Conservation (phyloP, 176 grass and related monocot species). For the Bolboschoenus planiculmis region DNA sequence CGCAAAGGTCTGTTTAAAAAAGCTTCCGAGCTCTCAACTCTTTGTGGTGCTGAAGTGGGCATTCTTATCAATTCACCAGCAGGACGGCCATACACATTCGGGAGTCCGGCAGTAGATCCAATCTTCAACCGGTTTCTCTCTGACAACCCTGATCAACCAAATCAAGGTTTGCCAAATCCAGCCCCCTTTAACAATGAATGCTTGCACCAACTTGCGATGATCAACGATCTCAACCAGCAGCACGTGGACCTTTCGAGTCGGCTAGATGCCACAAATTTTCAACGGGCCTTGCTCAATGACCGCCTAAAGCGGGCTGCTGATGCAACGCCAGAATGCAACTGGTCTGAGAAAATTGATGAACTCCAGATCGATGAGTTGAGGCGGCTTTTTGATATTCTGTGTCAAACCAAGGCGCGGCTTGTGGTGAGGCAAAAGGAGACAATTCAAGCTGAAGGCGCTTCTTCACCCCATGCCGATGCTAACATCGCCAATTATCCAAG, state of each 20-base stretch:
- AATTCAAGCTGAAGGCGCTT: background rate
- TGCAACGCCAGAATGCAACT: background rate
- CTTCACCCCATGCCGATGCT: background rate
- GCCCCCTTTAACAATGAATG: background rate
- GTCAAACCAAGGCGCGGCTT: background rate
- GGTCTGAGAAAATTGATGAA: background rate
- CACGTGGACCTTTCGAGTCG: background rate
- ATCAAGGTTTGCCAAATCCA: background rate
- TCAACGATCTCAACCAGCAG: conserved; percentile 1
- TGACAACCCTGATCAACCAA: background rate
- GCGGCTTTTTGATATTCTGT: background rate
- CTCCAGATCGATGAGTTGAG: background rate
- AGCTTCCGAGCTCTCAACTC: background rate
- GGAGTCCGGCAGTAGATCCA: background rate
- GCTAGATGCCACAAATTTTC: background rate
- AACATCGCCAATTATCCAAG: background rate
- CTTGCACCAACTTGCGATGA: background rate
- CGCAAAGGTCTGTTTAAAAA: background rate
- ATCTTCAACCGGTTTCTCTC: background rate
- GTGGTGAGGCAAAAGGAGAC: background rate
- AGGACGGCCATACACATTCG: conserved; percentile 7
- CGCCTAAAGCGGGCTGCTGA: background rate
- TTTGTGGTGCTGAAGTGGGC: conserved; percentile 11
- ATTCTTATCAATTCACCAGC: conserved; percentile 9
- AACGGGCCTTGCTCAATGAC: background rate